Evolutionary conservation across 2,329 filamentous ascomycete genomes (phyloP).

Genomic region (Chrysoporthe austroafricana): DNA sequence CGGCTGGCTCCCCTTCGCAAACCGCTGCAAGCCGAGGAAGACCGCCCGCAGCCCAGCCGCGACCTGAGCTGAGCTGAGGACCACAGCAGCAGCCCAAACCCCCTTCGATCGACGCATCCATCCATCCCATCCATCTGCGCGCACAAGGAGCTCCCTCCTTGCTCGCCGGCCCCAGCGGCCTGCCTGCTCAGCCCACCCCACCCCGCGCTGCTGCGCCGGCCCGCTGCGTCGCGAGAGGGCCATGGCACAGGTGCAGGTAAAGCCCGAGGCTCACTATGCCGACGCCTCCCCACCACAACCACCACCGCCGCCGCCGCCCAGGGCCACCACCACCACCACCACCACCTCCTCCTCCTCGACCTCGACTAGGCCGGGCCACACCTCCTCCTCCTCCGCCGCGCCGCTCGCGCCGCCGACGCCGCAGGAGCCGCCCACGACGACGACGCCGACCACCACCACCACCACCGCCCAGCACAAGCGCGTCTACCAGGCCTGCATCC

Average conservation of each 20-base stretch:
- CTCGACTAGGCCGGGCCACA: constrained; percentile 29
- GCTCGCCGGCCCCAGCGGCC: not conserved
- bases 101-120: constrained; percentile 5
- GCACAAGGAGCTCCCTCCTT: not conserved
- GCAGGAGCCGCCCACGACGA: not conserved
- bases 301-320: not conserved
- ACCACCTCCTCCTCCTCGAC: constrained; percentile 22
- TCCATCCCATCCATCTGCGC: too few species aligned
- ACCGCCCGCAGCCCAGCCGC: constrained; percentile 14
- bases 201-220: not conserved
- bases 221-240: constrained; percentile 17
- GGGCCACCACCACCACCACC: not conserved
- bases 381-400: constrained; percentile 25
- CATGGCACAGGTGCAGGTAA: constrained; percentile 20
- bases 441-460: too few species aligned
- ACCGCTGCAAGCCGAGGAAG: constrained; percentile 30
- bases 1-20: constrained; percentile 24
- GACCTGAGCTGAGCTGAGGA: constrained; percentile 7
- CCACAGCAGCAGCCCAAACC: constrained; percentile 9
- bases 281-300: constrained; percentile 26
- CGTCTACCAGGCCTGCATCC: constrained; percentile 67
- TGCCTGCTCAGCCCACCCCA: constrained; percentile 11
- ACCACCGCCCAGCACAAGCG: constrained; percentile 56
- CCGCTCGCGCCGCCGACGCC: too few species aligned
- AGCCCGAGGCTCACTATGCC: constrained; percentile 20